These are phyloP conservation scores for Phaeodactylum tricornutum DNA, from an alignment of 108 stramenopile species.

Conservation along the genomic window DNA sequence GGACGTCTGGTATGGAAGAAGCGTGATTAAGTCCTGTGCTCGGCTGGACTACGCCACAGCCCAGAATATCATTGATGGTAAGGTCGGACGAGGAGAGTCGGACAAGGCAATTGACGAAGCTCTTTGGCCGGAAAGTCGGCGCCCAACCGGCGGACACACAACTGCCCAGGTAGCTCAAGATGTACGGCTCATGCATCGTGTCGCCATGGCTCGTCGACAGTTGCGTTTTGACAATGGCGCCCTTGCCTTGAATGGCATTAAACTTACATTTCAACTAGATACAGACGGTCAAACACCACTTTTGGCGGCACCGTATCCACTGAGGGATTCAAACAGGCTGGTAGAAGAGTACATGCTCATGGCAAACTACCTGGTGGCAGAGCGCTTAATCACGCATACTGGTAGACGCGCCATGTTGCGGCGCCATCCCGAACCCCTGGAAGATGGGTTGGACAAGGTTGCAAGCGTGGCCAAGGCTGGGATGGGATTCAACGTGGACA, in stretches of 20 bases:
- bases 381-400: conserved; percentile 81
- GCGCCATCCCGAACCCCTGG: conserved; percentile 42
- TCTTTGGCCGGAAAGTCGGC: conserved; percentile 74
- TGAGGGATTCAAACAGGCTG: conserved; percentile 86
- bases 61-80: conserved; percentile 88
- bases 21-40: conserved; percentile 90
- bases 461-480: conserved; percentile 44
- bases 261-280: conserved; percentile 85
- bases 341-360: conserved; percentile 98
- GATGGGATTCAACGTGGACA: conserved; percentile 56
- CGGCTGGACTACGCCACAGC: conserved; percentile 92
- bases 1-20: conserved; percentile 86
- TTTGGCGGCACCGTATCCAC: conserved; percentile 75
- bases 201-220: conserved; percentile 74
- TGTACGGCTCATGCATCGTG: conserved; percentile 79
- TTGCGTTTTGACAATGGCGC: conserved; percentile 86
- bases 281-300: conserved; percentile 80
- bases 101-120: conserved; percentile 35
- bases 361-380: conserved; percentile 95
- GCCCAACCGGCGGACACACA: conserved; percentile 76
- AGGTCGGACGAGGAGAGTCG: conserved; percentile 47
- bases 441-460: conserved; percentile 54
- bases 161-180: conserved; percentile 78
- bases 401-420: conserved; percentile 65
- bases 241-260: conserved; percentile 78